Percentiles rank a stretch among this genome's conserved stretches.
Evolutionary conservation across 2,329 filamentous ascomycete genomes (phyloP).

Genomic region (Diaporthe caulivora): DNA sequence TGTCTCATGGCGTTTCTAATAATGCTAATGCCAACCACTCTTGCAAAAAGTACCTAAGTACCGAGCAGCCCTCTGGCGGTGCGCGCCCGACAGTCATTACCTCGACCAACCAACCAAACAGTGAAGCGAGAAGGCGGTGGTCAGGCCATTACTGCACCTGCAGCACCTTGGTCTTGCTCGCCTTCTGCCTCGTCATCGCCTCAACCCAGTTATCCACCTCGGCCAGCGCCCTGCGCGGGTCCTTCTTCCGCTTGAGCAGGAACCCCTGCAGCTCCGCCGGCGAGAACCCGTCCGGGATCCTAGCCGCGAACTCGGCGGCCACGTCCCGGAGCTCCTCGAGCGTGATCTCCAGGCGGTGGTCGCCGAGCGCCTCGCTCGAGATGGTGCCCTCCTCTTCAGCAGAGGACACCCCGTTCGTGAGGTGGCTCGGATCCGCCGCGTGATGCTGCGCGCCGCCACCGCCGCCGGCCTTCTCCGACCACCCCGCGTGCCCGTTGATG

Average conservation of each 20-base stretch:
- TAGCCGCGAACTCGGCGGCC: constrained; percentile 62
- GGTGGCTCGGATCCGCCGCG: not conserved
- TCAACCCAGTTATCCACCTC: constrained; percentile 68
- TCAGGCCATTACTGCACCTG: constrained; percentile 57
- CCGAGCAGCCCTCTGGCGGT: not conserved
- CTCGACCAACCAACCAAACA: not conserved
- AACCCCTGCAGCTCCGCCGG: constrained; percentile 77
- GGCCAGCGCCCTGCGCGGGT: constrained; percentile 65
- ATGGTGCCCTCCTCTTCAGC: not conserved
- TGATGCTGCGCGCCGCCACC: too few species aligned
- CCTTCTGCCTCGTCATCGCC: constrained; percentile 63
- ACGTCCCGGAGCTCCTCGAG: constrained; percentile 57
- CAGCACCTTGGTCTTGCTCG: constrained; percentile 59
- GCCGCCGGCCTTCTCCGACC: not conserved
- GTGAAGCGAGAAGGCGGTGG: not conserved
- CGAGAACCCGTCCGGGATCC: constrained; percentile 67
- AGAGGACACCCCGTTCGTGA: not conserved
- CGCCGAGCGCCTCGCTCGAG: constrained; percentile 36
- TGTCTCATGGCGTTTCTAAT: constrained; percentile 9
- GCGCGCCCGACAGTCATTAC: not conserved
- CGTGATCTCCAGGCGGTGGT: constrained; percentile 45
- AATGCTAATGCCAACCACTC: not conserved
- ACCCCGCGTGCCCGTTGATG: constrained; percentile 8
- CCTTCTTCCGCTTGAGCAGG: constrained; percentile 71
- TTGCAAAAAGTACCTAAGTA: not conserved